These are phyloP conservation scores for Kondoa subrosea DNA, from an alignment of 768 basidiomycete species.

Conservation along the genomic window DNA sequence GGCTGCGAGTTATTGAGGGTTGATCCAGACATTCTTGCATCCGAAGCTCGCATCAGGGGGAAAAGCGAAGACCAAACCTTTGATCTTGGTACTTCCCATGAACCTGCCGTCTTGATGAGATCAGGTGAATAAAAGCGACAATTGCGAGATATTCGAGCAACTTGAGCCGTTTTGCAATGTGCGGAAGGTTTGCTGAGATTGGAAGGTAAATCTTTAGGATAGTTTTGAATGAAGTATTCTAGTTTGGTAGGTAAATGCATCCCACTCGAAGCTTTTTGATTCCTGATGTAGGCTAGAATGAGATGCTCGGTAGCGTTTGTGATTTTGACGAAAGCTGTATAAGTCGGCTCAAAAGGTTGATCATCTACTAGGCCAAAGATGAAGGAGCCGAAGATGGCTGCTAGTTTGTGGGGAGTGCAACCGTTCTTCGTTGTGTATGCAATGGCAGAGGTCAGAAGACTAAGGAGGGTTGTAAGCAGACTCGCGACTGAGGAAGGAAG, in stretches of 20 bases:
- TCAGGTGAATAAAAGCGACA: conserved; percentile 78
- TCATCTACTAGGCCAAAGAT: conserved; percentile 52
- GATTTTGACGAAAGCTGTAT: conserved; percentile 57
- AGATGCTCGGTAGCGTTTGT: conserved; percentile 83
- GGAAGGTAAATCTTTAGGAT: conserved; percentile 59
- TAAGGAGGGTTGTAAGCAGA: conserved; percentile 43
- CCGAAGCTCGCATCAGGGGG: background rate
- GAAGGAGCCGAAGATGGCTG: conserved; percentile 49
- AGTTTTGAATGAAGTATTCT: conserved; percentile 77
- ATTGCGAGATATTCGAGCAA: conserved; percentile 58
- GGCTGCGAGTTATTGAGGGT: conserved; percentile 2
- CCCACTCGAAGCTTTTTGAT: conserved; percentile 43
- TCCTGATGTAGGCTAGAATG: conserved; percentile 73
- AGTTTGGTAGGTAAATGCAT: conserved; percentile 59
- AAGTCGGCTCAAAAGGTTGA: conserved; percentile 43
- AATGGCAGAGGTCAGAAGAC: conserved; percentile 26
- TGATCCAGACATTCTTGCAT: background rate
- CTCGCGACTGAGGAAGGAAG: conserved; percentile 39
- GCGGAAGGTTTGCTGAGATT: conserved; percentile 40
- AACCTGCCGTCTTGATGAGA: conserved; percentile 48
- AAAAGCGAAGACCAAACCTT: conserved; percentile 23
- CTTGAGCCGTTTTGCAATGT: conserved; percentile 50
- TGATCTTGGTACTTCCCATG: conserved; percentile 38
- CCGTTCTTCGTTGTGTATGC: conserved; percentile 8
- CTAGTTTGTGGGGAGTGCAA: conserved; percentile 54